Conservation (phyloP, 257 asterid species). For the Solanum acaule region DNA sequence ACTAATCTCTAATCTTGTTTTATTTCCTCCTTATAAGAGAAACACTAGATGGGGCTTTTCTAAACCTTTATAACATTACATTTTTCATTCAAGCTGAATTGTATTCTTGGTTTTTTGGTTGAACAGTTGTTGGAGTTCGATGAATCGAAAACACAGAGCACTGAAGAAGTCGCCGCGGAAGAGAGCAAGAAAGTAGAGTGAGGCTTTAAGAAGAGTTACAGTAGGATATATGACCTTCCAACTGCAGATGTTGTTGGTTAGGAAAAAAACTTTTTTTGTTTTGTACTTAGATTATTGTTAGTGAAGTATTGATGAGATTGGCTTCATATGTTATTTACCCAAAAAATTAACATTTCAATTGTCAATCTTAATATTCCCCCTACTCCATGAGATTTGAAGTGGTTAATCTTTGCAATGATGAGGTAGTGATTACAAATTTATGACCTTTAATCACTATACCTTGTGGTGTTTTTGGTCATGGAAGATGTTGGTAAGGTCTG, state of each 20-base stretch:
- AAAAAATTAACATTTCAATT: background rate
- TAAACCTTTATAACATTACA: background rate
- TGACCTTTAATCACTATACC: background rate
- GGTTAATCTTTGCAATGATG: background rate
- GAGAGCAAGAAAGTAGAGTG: slow-evolving; percentile 49
- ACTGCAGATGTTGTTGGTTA: background rate
- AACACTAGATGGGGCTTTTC: background rate
- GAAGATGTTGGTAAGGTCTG: too few species aligned
- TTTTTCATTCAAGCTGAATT: background rate
- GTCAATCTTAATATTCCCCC: background rate
- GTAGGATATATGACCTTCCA: background rate
- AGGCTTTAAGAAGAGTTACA: background rate
- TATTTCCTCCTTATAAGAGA: background rate
- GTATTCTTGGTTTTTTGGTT: background rate
- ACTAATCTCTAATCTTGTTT: background rate
- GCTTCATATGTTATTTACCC: background rate
- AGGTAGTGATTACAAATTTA: background rate
- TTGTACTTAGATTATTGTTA: background rate
- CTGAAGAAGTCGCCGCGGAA: slow-evolving; percentile 26
- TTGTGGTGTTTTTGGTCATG: background rate
- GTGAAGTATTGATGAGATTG: background rate
- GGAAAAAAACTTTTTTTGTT: background rate
- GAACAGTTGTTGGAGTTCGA: slow-evolving; percentile 75
- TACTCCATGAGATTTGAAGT: background rate
- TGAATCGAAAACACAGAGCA: slow-evolving; percentile 43